These are phyloP conservation scores for Besnoitia besnoiti DNA, from an alignment of 169 alveolate species.

Conservation along the genomic window DNA sequence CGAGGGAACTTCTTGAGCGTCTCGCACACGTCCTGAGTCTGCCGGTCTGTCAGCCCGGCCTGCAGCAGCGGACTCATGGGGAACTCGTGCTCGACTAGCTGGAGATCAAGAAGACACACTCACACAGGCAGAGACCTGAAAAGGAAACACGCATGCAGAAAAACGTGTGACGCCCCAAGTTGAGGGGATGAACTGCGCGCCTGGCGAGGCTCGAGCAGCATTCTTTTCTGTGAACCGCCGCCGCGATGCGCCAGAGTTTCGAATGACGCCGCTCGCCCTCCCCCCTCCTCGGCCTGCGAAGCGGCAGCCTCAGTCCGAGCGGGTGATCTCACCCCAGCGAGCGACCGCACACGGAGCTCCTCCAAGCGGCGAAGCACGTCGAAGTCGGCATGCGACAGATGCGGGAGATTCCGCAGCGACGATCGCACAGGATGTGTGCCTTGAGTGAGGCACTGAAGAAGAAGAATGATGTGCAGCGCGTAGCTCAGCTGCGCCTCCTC, in stretches of 20 bases:
- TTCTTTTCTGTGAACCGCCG: too few species aligned
- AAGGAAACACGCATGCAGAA: background rate
- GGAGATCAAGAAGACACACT: background rate
- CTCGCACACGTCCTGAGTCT: background rate
- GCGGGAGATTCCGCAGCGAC: conserved; percentile 13
- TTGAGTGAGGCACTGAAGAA: conserved; percentile 71
- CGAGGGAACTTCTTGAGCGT: conserved; percentile 27
- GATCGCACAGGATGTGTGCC: conserved; percentile 49
- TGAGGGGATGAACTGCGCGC: background rate
- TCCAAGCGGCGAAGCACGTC: background rate
- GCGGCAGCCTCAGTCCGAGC: background rate
- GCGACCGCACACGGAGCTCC: background rate
- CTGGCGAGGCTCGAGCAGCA: too few species aligned
- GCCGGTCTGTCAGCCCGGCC: background rate
- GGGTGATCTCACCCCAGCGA: background rate
- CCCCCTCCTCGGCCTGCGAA: background rate
- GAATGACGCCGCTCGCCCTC: too few species aligned
- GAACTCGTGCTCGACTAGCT: conserved; percentile 32
- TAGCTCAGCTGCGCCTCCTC: conserved; percentile 71
- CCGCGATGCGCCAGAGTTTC: too few species aligned
- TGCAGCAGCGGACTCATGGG: background rate
- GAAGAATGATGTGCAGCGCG: conserved; percentile 57
- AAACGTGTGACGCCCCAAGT: background rate
- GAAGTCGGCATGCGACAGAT: background rate
- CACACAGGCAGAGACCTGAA: background rate